Base-by-base conservation (phyloP, 192 early-diverging fungal species). In the Rhizophlyctis rosea region DNA sequence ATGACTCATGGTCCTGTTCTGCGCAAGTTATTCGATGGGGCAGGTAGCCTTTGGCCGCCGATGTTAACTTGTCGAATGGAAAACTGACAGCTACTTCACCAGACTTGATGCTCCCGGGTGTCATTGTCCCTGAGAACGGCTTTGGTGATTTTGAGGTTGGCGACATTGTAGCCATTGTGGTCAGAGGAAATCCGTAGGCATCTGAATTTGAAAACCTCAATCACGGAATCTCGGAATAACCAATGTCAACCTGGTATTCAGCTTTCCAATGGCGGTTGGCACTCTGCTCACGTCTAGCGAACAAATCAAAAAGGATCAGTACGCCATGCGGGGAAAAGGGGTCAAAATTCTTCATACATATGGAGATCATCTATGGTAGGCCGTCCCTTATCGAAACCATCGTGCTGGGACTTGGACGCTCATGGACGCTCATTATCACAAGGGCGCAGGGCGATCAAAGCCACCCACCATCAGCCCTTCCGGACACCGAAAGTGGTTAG, bases 81-180 rank as follows among this genome's bases (percentile, higher is more conserved):
- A 31, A 60, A 60, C 49, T 48, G 59, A 25, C 18, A 31, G 21
- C 13, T 44, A 23, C 39, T 18, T 13, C 39, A 44, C 18, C 59
- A 82, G 87, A 91, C 70, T 64, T 91, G 21, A 91, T 91, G 89
- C 82, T 88, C 48, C 89, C 89, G 5, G 89, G 89, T 27, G 76
- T 91, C 21, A 76, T 89, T 31, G 49, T 74, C 21, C 67, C 73
- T 13, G 52, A 53, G 9, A 74, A 75, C 16, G 77, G 78, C 2
- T 55, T 68, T 11, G 62, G 78, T 1, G 64, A 76, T 56, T 59
- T 81, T 13, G 59, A 77, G 23, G 70, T 64, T 51, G 87, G 78
- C 11, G 78, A 80, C 14, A 52, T 81, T 18, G 84, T 86, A 16
- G 78, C 78, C 21, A 75, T 90, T 55, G 68, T 65, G 3, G 75